Conservation (phyloP, 139 green algal genomes). For the Chlorella sp. region DNA sequence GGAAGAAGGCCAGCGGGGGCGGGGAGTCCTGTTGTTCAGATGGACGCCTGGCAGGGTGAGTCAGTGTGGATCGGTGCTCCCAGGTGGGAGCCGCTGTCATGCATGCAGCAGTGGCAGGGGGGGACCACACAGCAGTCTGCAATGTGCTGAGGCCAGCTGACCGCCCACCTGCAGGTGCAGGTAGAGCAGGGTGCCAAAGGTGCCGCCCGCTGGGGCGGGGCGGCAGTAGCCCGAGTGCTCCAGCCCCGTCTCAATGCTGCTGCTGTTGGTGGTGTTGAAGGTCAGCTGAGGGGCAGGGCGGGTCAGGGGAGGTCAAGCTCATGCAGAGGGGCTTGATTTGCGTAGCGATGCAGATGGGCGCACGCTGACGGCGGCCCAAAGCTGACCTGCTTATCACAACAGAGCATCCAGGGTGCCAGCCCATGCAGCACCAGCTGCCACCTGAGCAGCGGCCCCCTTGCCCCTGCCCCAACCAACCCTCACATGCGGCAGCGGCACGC, state of each 20-base stretch:
- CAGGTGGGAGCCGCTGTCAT: too few relatives aligned
- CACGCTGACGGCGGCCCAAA: too few relatives aligned
- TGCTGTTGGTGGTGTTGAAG: constrained; percentile 2
- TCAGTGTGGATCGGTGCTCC: too few relatives aligned
- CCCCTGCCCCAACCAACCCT: neutral
- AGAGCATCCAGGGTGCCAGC: neutral
- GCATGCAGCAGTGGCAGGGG: neutral
- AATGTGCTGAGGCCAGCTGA: neutral
- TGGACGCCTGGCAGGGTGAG: too few relatives aligned
- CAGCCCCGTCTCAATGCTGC: neutral
- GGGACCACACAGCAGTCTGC: neutral
- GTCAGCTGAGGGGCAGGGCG: neutral
- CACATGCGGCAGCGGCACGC: constrained; percentile 14
- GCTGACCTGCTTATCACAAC: too few relatives aligned
- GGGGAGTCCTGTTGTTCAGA: neutral
- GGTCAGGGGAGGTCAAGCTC: too few relatives aligned
- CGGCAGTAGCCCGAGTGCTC: constrained; percentile 20
- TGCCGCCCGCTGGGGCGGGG: neutral
- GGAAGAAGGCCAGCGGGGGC: constrained; percentile 34
- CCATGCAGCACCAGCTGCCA: neutral
- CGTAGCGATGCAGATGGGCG: too few relatives aligned
- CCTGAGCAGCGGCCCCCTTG: neutral
- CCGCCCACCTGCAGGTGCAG: constrained; percentile 1
- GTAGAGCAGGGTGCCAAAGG: neutral
- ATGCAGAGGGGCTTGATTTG: too few relatives aligned